Percentiles rank a stretch among this genome's conserved stretches.
These are phyloP conservation scores for Metschnikowia kofuensis DNA, from an alignment of 805 yeast genomes.

Conservation along the genomic window DNA sequence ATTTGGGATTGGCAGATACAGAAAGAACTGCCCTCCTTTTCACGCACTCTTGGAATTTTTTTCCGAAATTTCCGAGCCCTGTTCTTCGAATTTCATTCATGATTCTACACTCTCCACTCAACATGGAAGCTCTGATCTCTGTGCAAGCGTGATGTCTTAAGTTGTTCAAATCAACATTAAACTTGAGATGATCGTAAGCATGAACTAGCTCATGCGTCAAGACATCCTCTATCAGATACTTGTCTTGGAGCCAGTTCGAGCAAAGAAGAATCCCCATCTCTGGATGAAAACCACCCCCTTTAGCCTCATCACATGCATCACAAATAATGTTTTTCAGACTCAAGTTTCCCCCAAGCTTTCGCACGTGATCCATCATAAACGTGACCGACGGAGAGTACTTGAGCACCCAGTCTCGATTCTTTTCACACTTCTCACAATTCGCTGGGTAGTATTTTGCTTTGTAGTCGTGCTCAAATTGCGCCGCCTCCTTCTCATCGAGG, in stretches of 20 bases:
- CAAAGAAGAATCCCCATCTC: conserved; percentile 83
- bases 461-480: conserved; percentile 58
- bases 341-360: conserved; percentile 55
- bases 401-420: conserved; percentile 76
- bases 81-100: conserved; percentile 73
- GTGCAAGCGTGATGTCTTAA: conserved; percentile 95
- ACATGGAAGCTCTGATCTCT: conserved; percentile 87
- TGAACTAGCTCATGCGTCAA: conserved; percentile 91
- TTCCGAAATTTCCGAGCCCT: conserved; percentile 52
- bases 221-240: conserved; percentile 86
- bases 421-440: conserved; percentile 69
- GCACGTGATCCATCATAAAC: conserved; percentile 83
- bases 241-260: conserved; percentile 71
- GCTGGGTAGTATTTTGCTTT: conserved; percentile 39
- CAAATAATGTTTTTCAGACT: conserved; percentile 60
- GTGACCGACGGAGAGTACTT: conserved; percentile 78
- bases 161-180: conserved; percentile 81
- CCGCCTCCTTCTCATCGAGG: conserved; percentile 47
- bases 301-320: conserved; percentile 76
- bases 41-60: conserved; percentile 90
- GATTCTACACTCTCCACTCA: conserved; percentile 93
- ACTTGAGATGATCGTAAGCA: conserved; percentile 86
- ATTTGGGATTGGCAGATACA: conserved; percentile 82
- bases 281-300: conserved; percentile 92
- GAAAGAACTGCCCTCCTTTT: conserved; percentile 83